Evolutionary conservation across 2,329 filamentous ascomycete species (phyloP).

Genomic region (Penicillium sp.): DNA sequence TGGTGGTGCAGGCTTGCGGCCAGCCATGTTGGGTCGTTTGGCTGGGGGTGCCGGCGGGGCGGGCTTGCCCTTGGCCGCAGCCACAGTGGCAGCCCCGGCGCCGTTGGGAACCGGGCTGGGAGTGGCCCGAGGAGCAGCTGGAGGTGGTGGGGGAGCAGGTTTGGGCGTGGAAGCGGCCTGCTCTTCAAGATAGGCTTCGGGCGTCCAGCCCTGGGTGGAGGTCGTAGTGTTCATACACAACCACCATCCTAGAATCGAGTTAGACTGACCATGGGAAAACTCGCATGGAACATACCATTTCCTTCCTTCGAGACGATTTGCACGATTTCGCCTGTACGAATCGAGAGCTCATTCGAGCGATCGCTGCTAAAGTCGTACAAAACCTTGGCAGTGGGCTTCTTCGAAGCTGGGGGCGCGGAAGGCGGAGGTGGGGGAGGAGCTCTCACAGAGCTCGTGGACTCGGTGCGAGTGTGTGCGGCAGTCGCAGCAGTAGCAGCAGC

Average conservation of each 20-base stretch:
- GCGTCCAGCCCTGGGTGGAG: slow-evolving; percentile 82
- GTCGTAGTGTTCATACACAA: slow-evolving; percentile 67
- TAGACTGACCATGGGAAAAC: too few relatives aligned
- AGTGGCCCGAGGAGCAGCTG: slow-evolving; percentile 44
- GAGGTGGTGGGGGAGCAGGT: slow-evolving; percentile 49
- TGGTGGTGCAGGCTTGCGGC: slow-evolving; percentile 64
- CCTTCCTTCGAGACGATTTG: slow-evolving; percentile 89
- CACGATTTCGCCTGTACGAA: slow-evolving; percentile 73
- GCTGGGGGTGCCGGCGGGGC: slow-evolving; percentile 70
- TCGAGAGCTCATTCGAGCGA: slow-evolving; percentile 75
- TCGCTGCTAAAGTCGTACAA: slow-evolving; percentile 88
- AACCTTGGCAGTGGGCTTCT: slow-evolving; percentile 78
- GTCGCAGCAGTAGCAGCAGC: slow-evolving; percentile 32
- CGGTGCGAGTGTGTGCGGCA: slow-evolving; percentile 45
- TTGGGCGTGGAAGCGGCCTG: slow-evolving; percentile 52
- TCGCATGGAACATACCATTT: slow-evolving; percentile 82
- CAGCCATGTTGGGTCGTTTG: slow-evolving; percentile 65
- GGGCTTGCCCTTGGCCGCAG: slow-evolving; percentile 56
- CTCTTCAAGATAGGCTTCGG: slow-evolving; percentile 89
- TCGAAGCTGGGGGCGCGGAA: slow-evolving; percentile 53
- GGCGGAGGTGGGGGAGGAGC: slow-evolving; percentile 64
- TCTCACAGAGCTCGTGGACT: slow-evolving; percentile 55
- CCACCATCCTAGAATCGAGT: slow-evolving; percentile 75
- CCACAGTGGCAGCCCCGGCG: slow-evolving; percentile 34
- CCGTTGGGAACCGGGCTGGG: slow-evolving; percentile 60